Conservation (phyloP, 73 alveolate genomes). For the Diophrys appendiculata region DNA sequence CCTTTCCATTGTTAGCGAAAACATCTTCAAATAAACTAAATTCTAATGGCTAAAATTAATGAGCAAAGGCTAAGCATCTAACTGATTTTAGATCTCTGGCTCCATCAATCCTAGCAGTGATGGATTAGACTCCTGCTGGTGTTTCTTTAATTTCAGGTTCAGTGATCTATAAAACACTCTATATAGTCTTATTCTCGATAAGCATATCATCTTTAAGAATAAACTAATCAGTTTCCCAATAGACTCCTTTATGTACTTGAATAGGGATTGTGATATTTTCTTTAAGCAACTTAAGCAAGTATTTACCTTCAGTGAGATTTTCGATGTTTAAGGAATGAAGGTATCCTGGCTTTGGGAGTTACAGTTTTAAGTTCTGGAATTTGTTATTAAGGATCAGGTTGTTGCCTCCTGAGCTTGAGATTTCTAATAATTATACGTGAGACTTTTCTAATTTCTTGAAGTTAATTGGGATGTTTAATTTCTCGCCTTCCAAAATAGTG, state of each 20-base stretch:
- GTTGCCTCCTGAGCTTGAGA: neutral
- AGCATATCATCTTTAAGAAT: constrained; percentile 29
- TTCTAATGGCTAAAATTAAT: neutral
- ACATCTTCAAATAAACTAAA: neutral
- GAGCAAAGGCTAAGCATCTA: constrained; percentile 17
- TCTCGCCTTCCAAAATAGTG: constrained; percentile 45
- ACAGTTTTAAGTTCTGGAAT: neutral
- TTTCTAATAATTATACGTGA: neutral
- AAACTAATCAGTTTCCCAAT: constrained; percentile 43
- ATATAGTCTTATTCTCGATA: constrained; percentile 12
- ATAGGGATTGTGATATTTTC: constrained; percentile 4
- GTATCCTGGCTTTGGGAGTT: neutral
- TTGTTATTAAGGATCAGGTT: neutral
- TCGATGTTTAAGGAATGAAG: neutral
- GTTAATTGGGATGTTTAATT: constrained; percentile 33
- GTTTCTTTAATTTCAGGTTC: constrained; percentile 11
- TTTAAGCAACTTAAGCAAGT: constrained; percentile 1
- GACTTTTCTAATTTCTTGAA: neutral
- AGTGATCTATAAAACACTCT: neutral
- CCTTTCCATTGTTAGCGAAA: neutral
- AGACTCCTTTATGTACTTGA: constrained; percentile 53
- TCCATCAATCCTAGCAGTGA: constrained; percentile 8
- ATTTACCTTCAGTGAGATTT: neutral
- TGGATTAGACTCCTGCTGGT: neutral
- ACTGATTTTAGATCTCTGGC: constrained; percentile 1